These are phyloP conservation scores for Flaveria robusta DNA, from an alignment of 129 eudicot species.

Conservation along the genomic window DNA sequence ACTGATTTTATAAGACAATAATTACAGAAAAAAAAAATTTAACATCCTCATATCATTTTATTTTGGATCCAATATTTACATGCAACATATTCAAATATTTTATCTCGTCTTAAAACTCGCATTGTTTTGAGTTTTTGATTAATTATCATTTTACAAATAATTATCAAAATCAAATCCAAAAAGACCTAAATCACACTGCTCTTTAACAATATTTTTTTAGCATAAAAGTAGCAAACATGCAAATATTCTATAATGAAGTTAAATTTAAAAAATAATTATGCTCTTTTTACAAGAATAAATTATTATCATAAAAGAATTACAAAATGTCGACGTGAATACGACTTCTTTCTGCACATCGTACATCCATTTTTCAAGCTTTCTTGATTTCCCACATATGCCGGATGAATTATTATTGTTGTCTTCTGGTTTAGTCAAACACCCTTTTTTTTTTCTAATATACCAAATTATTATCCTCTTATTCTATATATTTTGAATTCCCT, in stretches of 20 bases:
- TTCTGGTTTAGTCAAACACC: slow-evolving; percentile 40
- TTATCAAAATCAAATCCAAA: background rate
- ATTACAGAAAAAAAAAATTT: too few species aligned
- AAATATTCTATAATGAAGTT: too few species aligned
- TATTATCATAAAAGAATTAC: background rate
- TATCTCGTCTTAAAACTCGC: background rate
- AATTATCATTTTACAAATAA: background rate
- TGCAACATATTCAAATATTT: background rate
- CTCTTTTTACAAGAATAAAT: too few species aligned
- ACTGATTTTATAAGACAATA: too few species aligned
- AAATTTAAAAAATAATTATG: too few species aligned
- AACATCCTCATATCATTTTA: background rate
- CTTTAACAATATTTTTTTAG: background rate
- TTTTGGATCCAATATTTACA: background rate
- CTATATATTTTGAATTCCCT: background rate
- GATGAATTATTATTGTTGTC: slow-evolving; percentile 21
- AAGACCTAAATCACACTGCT: background rate
- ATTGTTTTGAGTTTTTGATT: background rate
- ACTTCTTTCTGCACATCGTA: background rate
- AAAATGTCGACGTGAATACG: background rate
- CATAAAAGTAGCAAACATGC: background rate
- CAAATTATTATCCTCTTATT: slow-evolving; percentile 28
- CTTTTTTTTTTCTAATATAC: background rate
- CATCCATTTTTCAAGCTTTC: slow-evolving; percentile 25
- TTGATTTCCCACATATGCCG: slow-evolving; percentile 13